Evolutionary conservation across 768 basidiomycete species (phyloP), one percentile per base, ranked within the genome.

Genomic region (Tricholoma hemisulphureum): DNA sequence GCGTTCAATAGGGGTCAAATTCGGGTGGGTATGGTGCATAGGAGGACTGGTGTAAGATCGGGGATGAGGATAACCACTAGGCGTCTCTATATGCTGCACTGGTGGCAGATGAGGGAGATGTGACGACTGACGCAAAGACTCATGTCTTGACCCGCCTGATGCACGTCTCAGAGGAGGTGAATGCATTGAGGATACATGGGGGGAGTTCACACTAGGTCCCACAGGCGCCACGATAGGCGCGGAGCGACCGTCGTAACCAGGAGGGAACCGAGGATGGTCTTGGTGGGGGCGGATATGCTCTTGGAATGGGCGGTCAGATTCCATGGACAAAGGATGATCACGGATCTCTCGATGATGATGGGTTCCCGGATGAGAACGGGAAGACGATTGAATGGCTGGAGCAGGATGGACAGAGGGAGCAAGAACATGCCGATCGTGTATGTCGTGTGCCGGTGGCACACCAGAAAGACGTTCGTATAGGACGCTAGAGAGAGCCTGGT

Each of bases 391-490:
- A 32, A 72, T 64, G 2, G 71, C 75, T 18, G 74, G 71, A 35
- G 67, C 74, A 5, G 70, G 49, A 51, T 66, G 63, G 49, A 77
- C 67, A 18, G 69, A 61, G 20, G 69, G 69, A 21, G 71, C 70
- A 29, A 71, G 67, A 23, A 67, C 56, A 59, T 69, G 70, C 48
- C 79, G 77, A 61, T 75, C 77, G 34, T 78, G 79, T 29, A 75
- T 55, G 61, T 78, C 81, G 57, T 81, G 83, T 1, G 84, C 82
- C 41, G 84, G 80, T 20, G 86, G 82, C 20, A 84, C 75, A 35
- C 77, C 77, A 51, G 85, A 81, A 9, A 93, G 77, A 53, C 89
- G 86, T 71, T 93, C 91, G 67, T 93, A 93, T 55, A 93, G 75
- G 41, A 93, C 84, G 53, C 90, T 75, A 61, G 52, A 51, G 57